phyloP scores from a whole-genome alignment of 2,329 filamentous ascomycete species.

The Exophiala bonariae region DNA sequence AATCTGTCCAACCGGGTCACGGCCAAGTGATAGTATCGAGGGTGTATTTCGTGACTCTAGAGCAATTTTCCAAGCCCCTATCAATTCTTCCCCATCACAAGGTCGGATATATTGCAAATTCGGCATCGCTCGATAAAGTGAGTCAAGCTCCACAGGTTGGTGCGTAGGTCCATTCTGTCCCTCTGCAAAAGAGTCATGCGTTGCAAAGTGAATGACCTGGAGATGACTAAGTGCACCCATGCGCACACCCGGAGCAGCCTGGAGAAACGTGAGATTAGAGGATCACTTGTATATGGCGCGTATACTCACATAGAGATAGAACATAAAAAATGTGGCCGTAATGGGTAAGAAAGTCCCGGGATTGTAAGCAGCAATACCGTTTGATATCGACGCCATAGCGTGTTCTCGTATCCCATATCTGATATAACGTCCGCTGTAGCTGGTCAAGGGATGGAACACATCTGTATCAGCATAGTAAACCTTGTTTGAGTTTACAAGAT shows the following conservation, averaged over 20 bases:
- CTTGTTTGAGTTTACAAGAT: slow-evolving; percentile 28
- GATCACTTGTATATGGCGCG: no score
- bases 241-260: no score
- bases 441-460: no score
- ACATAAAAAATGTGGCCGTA: slow-evolving; percentile 60
- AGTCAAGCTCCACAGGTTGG: slow-evolving; percentile 57
- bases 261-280: no score
- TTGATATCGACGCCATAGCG: slow-evolving; percentile 76
- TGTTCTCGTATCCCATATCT: slow-evolving; percentile 64
- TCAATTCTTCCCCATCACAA: slow-evolving; percentile 56
- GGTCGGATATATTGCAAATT: slow-evolving; percentile 60
- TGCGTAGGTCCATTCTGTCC: slow-evolving; percentile 59
- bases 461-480: no score
- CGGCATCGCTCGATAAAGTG: slow-evolving; percentile 60
- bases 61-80: slow-evolving; percentile 54
- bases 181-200: no score
- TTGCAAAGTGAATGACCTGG: no score
- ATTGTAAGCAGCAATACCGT: slow-evolving; percentile 64
- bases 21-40: slow-evolving; percentile 38
- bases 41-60: slow-evolving; percentile 37
- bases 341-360: slow-evolving; percentile 49
- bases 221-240: no score
- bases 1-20: not conserved
- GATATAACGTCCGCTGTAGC: slow-evolving; percentile 48
- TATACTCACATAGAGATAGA: slow-evolving; percentile 60